Percentiles rank a stretch among this genome's conserved stretches.
Conservation (phyloP, 495 filamentous ascomycete genomes). For the Acidomyces sp. region DNA sequence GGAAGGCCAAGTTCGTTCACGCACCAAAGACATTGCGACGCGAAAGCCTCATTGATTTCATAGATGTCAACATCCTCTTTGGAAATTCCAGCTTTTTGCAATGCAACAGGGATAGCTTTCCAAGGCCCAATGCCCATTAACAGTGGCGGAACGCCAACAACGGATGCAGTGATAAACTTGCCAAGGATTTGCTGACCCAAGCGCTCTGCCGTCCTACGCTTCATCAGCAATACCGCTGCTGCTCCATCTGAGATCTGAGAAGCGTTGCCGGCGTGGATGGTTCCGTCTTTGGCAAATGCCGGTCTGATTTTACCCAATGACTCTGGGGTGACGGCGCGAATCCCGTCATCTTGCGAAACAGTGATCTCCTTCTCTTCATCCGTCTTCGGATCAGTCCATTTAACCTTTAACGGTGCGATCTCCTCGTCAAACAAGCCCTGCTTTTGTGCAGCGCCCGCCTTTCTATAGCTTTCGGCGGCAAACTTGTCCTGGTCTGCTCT, state of each 20-base stretch:
- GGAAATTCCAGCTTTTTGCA: constrained; percentile 70
- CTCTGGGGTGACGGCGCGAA: constrained; percentile 73
- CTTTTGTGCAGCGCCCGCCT: constrained; percentile 74
- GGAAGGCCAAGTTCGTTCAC: constrained; percentile 74
- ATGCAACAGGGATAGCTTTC: constrained; percentile 87
- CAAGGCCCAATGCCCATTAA: constrained; percentile 95
- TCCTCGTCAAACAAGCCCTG: constrained; percentile 82
- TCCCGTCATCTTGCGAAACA: constrained; percentile 77
- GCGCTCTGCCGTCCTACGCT: constrained; percentile 75
- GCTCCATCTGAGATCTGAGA: constrained; percentile 92
- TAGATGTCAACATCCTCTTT: constrained; percentile 92
- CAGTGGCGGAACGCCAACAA: constrained; percentile 82
- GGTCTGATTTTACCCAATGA: constrained; percentile 77
- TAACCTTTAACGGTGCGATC: constrained; percentile 74
- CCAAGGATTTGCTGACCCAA: constrained; percentile 81
- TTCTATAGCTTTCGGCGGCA: constrained; percentile 78
- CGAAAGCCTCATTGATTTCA: constrained; percentile 99
- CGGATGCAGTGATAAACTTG: constrained; percentile 72
- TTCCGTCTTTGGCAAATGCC: constrained; percentile 82
- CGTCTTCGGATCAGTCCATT: constrained; percentile 77
- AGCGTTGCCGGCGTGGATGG: constrained; percentile 92
- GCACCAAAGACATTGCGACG: constrained; percentile 89
- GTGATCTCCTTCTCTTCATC: constrained; percentile 74
- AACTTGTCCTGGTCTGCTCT: constrained; percentile 74
- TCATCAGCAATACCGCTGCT: constrained; percentile 91